phyloP scores from a whole-genome alignment of 2,329 filamentous ascomycete species.

The Fusarium pseudonygamai region DNA sequence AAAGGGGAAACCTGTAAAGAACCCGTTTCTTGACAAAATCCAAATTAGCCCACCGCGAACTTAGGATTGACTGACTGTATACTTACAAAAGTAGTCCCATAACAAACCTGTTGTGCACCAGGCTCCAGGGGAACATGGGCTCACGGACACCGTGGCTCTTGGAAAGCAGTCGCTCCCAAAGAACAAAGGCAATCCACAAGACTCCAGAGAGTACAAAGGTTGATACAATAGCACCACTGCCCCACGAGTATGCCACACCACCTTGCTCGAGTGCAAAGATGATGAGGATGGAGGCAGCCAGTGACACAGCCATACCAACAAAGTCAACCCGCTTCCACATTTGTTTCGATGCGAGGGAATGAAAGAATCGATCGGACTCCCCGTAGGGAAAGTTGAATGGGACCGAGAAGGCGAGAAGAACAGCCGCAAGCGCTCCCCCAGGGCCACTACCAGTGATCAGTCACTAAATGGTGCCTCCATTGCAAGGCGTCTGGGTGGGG shows the following conservation, averaged over 20 bases:
- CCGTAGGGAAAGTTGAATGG: conserved; percentile 7
- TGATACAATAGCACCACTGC: conserved; percentile 50
- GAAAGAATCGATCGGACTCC: not conserved
- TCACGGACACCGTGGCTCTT: not conserved
- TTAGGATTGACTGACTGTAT: not conserved
- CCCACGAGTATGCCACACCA: conserved; percentile 55
- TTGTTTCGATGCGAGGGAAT: not conserved
- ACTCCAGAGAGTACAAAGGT: conserved; percentile 18
- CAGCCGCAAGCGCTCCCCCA: conserved; percentile 6
- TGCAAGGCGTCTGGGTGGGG: not conserved
- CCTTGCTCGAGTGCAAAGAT: conserved; percentile 58
- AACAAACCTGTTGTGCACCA: not conserved
- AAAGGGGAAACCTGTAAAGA: conserved; percentile 27
- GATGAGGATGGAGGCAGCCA: conserved; percentile 55
- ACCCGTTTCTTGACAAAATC: not conserved
- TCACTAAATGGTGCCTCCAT: too few relatives aligned
- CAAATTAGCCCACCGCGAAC: not conserved
- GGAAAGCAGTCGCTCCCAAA: conserved; percentile 13
- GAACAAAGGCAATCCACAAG: conserved; percentile 4
- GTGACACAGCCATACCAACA: conserved; percentile 45
- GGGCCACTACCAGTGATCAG: not conserved
- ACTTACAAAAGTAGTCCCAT: not conserved
- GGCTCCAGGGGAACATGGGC: not conserved
- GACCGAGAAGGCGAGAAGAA: conserved; percentile 3
- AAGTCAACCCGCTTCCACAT: conserved; percentile 22